Evolutionary conservation across 352 stramenopile species (phyloP).

Genomic region (Elongisporangium anandrum): DNA sequence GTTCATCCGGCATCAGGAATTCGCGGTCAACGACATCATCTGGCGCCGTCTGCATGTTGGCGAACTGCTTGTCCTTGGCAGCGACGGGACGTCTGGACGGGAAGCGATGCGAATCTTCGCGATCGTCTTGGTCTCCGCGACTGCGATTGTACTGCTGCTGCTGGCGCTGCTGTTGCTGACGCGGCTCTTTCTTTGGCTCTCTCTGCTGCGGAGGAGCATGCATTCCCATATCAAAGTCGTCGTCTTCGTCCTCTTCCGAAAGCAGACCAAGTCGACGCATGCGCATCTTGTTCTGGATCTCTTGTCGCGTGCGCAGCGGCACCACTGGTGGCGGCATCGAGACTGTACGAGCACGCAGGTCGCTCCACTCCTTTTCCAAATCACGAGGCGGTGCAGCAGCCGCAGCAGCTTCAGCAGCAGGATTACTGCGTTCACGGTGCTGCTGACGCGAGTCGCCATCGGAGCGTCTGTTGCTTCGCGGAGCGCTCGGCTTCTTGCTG

Average conservation of each 20-base stretch:
- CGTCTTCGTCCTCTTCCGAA: slow-evolving; percentile 35
- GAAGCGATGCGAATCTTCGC: slow-evolving; percentile 10
- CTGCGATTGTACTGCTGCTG: slow-evolving; percentile 16
- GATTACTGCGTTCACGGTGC: slow-evolving; percentile 2
- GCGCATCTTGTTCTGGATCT: slow-evolving; percentile 56
- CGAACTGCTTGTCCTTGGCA: slow-evolving; percentile 68
- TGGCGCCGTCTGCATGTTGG: slow-evolving; percentile 47
- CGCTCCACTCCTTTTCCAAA: slow-evolving; percentile 39
- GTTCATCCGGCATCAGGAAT: slow-evolving; percentile 72
- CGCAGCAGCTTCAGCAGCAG: background rate
- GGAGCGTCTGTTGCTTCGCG: background rate
- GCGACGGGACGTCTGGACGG: slow-evolving; percentile 33
- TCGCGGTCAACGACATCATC: slow-evolving; percentile 68
- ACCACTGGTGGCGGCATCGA: slow-evolving; percentile 29
- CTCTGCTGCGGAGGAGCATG: slow-evolving; percentile 7
- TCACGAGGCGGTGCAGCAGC: slow-evolving; percentile 3
- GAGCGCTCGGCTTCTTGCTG: background rate
- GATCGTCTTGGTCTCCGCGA: slow-evolving; percentile 12
- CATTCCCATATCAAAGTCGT: slow-evolving; percentile 18
- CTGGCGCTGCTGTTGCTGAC: slow-evolving; percentile 1
- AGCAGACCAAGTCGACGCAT: slow-evolving; percentile 55
- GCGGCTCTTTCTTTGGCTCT: slow-evolving; percentile 7
- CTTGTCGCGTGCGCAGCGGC: slow-evolving; percentile 28
- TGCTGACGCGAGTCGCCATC: background rate
- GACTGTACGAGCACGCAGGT: slow-evolving; percentile 32